Percentiles rank a stretch among this genome's conserved stretches.
Evolutionary conservation across 2,329 filamentous ascomycete species (phyloP).

Genomic region (Madurella mycetomatis): DNA sequence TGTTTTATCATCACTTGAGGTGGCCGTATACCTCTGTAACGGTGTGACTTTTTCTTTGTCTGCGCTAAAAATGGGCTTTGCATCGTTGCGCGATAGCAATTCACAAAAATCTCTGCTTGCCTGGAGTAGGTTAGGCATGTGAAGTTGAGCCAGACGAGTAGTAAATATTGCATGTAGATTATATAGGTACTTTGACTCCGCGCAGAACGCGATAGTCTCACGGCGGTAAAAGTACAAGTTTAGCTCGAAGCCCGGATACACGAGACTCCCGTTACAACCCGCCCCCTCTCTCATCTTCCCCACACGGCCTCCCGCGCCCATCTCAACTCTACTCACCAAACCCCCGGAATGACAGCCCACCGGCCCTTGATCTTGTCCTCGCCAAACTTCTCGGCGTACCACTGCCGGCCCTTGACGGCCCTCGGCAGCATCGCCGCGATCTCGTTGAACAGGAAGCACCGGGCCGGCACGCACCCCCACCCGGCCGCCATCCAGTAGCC

Average conservation of each 20-base stretch:
- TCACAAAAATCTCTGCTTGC: constrained; percentile 3
- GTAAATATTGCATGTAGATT: constrained; percentile 27
- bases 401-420: constrained; percentile 72
- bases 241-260: background rate
- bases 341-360: constrained; percentile 63
- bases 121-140: background rate
- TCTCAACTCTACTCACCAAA: constrained; percentile 31
- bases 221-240: no score
- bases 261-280: background rate
- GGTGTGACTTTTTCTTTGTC: constrained; percentile 11
- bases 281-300: background rate
- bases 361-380: constrained; percentile 69
- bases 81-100: background rate
- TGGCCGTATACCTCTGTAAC: constrained; percentile 12
- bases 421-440: constrained; percentile 85
- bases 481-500: constrained; percentile 79
- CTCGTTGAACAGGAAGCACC: constrained; percentile 82
- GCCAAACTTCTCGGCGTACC: constrained; percentile 88
- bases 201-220: no score
- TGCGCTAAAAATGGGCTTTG: background rate
- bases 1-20: constrained; percentile 12
- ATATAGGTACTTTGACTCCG: no score
- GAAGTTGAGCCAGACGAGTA: background rate
- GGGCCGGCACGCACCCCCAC: constrained; percentile 65
- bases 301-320: background rate